Percentiles rank a stretch among this genome's conserved stretches.
phyloP scores from a whole-genome alignment of 2,329 filamentous ascomycete species.

The Venturia pyrina region DNA sequence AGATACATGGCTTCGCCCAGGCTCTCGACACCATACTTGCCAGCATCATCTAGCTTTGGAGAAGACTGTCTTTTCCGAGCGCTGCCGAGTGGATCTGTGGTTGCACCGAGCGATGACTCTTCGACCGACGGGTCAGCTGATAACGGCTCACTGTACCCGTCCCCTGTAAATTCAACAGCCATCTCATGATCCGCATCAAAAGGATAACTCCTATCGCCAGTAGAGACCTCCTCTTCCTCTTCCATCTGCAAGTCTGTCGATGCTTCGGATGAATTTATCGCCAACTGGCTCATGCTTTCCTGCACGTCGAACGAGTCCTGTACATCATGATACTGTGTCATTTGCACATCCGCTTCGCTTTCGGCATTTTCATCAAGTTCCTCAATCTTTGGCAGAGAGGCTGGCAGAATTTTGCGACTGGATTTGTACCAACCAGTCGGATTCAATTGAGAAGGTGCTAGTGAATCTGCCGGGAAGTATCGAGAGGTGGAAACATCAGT shows the following conservation, averaged over 20 bases:
- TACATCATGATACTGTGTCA: neutral
- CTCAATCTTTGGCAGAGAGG: conserved; percentile 2
- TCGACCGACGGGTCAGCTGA: neutral
- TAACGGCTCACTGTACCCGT: neutral
- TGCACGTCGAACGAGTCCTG: neutral
- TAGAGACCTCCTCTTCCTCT: neutral
- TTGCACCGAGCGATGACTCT: neutral
- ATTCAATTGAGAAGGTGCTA: neutral
- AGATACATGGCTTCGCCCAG: neutral
- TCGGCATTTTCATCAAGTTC: neutral
- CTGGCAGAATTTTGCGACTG: neutral
- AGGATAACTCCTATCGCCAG: neutral
- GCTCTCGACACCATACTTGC: neutral
- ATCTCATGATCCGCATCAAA: neutral
- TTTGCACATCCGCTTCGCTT: neutral
- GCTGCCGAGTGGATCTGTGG: neutral
- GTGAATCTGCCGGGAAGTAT: neutral
- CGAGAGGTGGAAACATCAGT: neutral
- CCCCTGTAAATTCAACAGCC: neutral
- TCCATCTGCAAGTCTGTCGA: neutral
- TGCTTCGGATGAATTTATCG: neutral
- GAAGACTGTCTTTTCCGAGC: neutral
- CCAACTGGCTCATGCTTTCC: conserved; percentile 2
- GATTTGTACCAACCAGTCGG: neutral
- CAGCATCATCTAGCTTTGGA: neutral